phyloP scores from a whole-genome alignment of 2,329 filamentous ascomycete genomes.

The Conoideocrella luteorostrata region DNA sequence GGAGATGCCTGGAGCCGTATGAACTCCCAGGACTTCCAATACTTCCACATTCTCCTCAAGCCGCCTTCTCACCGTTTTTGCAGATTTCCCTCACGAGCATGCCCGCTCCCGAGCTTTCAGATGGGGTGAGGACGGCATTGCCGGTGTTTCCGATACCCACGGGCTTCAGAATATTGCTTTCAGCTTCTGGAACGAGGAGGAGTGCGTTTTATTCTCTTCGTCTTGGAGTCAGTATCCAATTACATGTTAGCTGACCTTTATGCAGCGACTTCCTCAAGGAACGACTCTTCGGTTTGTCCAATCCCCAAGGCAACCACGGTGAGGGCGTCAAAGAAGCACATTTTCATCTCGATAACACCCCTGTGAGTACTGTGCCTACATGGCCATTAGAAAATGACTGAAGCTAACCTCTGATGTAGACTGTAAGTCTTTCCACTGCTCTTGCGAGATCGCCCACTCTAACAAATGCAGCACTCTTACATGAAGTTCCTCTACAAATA shows the following conservation, averaged over 20 bases:
- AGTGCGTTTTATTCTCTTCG: conserved; percentile 45
- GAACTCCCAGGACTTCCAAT: conserved; percentile 28
- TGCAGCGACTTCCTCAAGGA: conserved; percentile 85
- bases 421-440: conserved; percentile 29
- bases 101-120: conserved; percentile 82
- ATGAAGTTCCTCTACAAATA: conserved; percentile 99
- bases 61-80: conserved; percentile 5
- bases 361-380: conserved; percentile 38
- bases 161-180: conserved; percentile 89
- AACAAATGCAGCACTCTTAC: conserved; percentile 70
- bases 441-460: not conserved
- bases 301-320: conserved; percentile 94
- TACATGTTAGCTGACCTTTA: conserved; percentile 29
- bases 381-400: not conserved
- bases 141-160: conserved; percentile 86
- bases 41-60: conserved; percentile 6
- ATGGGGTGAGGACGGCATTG: conserved; percentile 97
- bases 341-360: conserved; percentile 94
- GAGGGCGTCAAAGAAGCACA: conserved; percentile 96
- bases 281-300: conserved; percentile 87
- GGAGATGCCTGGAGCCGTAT: conserved; percentile 94
- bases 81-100: conserved; percentile 92
- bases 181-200: conserved; percentile 96
- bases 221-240: not conserved
- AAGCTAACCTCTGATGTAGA: conserved; percentile 29